Percentiles rank a stretch among this genome's conserved stretches.
Conservation (phyloP, 345 rosid genomes). For the Cardamine chenopodiifolia region DNA sequence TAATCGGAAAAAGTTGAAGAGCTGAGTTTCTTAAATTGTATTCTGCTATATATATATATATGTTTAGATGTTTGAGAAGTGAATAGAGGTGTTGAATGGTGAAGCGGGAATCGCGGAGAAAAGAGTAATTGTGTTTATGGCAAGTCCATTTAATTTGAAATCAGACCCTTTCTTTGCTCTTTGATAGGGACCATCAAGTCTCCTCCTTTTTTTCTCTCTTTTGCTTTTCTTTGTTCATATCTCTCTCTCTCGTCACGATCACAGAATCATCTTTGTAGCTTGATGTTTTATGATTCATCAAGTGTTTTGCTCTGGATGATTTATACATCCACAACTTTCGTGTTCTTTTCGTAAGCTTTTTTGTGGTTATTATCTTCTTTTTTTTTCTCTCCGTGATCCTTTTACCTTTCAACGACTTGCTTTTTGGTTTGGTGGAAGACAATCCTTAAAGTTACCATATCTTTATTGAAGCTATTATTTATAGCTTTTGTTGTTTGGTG, state of each 20-base stretch:
- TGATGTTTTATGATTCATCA: constrained; percentile 23
- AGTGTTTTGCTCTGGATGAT: constrained; percentile 30
- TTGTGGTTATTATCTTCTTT: background rate
- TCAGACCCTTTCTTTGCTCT: constrained; percentile 27
- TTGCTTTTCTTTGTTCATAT: constrained; percentile 8
- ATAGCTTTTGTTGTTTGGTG: background rate
- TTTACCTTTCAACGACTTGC: constrained; percentile 25
- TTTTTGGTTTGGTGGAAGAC: constrained; percentile 25
- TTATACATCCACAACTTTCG: background rate
- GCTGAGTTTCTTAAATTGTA: constrained; percentile 8
- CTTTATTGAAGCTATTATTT: constrained; percentile 23
- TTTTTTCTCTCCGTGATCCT: constrained; percentile 22
- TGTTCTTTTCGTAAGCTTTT: constrained; percentile 30
- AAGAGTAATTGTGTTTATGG: constrained; percentile 34
- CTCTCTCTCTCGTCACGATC: constrained; percentile 22
- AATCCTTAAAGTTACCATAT: constrained; percentile 23
- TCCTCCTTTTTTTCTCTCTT: constrained; percentile 33
- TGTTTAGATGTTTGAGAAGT: constrained; percentile 4
- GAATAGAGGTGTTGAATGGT: constrained; percentile 11
- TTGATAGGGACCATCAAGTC: constrained; percentile 21
- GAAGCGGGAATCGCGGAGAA: constrained; percentile 39
- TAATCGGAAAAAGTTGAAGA: constrained; percentile 6
- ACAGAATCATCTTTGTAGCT: constrained; percentile 8
- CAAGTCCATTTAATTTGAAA: constrained; percentile 35
- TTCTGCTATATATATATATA: background rate